Percentiles rank a stretch among this genome's conserved stretches.
These are phyloP conservation scores for Lactarius deliciosus DNA, from an alignment of 768 basidiomycete genomes.

Conservation along the genomic window DNA sequence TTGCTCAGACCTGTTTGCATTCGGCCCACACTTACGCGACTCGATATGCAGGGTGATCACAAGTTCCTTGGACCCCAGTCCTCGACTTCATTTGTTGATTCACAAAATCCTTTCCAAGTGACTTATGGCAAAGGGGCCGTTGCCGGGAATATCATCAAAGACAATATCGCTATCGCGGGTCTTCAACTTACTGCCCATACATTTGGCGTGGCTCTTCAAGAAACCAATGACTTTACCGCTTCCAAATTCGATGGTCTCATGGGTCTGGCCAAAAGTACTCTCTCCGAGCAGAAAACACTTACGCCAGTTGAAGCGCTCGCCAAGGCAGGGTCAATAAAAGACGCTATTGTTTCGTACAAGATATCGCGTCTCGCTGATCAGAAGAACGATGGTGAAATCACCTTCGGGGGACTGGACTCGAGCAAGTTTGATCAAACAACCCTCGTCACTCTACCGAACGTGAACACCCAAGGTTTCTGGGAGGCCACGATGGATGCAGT, in stretches of 20 bases:
- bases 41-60: conserved; percentile 53
- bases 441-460: conserved; percentile 59
- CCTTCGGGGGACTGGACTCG: conserved; percentile 73
- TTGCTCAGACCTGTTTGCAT: conserved; percentile 2
- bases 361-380: conserved; percentile 71
- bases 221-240: conserved; percentile 61
- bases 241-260: conserved; percentile 69
- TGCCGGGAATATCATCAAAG: conserved; percentile 59
- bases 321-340: conserved; percentile 51
- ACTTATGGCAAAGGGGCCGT: conserved; percentile 72
- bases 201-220: conserved; percentile 64
- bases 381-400: conserved; percentile 74
- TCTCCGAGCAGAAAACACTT: conserved; percentile 61
- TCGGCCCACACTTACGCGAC: neutral
- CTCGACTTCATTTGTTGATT: conserved; percentile 62
- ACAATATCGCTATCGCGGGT: conserved; percentile 64
- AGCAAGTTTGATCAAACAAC: conserved; percentile 64
- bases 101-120: conserved; percentile 51
- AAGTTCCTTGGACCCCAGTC: conserved; percentile 59
- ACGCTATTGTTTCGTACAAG: conserved; percentile 76
- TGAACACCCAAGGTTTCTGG: conserved; percentile 77
- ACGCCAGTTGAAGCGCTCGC: conserved; percentile 77
- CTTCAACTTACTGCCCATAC: conserved; percentile 55
- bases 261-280: conserved; percentile 67
- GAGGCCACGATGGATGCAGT: conserved; percentile 62